Conservation (phyloP, 768 basidiomycete genomes). For the Lentinula detonsa region DNA sequence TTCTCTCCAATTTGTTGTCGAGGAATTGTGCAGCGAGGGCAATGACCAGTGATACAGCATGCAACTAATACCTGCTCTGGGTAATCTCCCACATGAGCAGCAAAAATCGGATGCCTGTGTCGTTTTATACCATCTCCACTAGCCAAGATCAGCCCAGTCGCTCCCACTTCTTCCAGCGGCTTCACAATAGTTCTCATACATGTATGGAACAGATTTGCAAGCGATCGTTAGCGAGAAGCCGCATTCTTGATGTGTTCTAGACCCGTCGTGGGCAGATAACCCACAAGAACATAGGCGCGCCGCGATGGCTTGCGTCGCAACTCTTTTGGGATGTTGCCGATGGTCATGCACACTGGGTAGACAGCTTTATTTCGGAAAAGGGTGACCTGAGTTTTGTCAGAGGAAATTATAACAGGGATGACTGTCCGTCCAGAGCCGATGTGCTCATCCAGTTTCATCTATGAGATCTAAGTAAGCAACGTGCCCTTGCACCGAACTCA, state of each 20-base stretch:
- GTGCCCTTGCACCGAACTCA: too few relatives aligned
- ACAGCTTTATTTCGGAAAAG: background rate
- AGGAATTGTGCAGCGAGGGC: background rate
- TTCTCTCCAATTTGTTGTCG: background rate
- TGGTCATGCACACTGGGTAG: background rate
- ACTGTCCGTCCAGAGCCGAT: background rate
- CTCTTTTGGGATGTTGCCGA: background rate
- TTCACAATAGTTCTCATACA: background rate
- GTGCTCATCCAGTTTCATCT: too few relatives aligned
- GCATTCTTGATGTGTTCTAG: background rate
- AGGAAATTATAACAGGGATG: background rate
- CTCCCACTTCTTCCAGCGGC: background rate
- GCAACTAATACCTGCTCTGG: conserved; percentile 14
- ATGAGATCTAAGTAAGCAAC: too few relatives aligned
- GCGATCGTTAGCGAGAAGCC: background rate
- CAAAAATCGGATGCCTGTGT: too few relatives aligned
- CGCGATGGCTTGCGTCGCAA: background rate
- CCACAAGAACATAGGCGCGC: background rate
- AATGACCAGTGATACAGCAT: conserved; percentile 7
- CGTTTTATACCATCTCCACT: background rate
- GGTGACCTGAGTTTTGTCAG: background rate
- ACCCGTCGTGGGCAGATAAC: background rate
- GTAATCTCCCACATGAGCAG: conserved; percentile 4
- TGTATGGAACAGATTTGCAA: too few relatives aligned
- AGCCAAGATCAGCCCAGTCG: background rate